Evolutionary conservation across 225 moss, liverwort and hornwort species (phyloP).

Genomic region (Lunularia cruciata): DNA sequence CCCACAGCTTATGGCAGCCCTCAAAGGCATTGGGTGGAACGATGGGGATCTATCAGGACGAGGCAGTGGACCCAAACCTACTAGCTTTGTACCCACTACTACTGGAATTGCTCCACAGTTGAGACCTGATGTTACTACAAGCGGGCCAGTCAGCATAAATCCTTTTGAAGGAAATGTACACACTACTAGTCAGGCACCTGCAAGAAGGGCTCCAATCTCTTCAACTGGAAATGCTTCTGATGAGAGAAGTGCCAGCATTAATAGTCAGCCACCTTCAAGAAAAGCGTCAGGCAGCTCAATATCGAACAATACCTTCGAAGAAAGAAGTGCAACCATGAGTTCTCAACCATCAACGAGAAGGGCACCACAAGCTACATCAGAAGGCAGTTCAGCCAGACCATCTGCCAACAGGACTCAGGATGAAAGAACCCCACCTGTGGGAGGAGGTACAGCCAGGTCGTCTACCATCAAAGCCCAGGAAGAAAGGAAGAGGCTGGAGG

Average conservation of each 20-base stretch:
- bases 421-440: neutral
- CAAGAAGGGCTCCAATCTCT: conserved; percentile 8
- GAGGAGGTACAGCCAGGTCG: neutral
- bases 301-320: conserved; percentile 24
- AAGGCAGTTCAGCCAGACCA: conserved; percentile 6
- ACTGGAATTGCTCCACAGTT: conserved; percentile 17
- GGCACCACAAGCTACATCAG: conserved; percentile 6
- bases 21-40: conserved; percentile 77
- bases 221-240: neutral
- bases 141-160: conserved; percentile 1
- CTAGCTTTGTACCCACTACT: conserved; percentile 23
- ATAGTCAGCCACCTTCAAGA: conserved; percentile 6
- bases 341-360: conserved; percentile 14
- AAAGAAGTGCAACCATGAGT: neutral
- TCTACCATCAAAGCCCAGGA: conserved; percentile 27
- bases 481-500: conserved; percentile 65
- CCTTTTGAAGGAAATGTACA: no score
- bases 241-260: conserved; percentile 1
- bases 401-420: neutral
- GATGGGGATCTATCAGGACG: conserved; percentile 55
- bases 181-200: conserved; percentile 10
- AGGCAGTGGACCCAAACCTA: conserved; percentile 30
- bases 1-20: conserved; percentile 86
- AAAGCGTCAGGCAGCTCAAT: conserved; percentile 1
- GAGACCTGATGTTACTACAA: conserved; percentile 5